Evolutionary conservation across 257 asterid genomes (phyloP), one percentile per base, ranked within the genome.

Genomic region (Leonotis leonurus): DNA sequence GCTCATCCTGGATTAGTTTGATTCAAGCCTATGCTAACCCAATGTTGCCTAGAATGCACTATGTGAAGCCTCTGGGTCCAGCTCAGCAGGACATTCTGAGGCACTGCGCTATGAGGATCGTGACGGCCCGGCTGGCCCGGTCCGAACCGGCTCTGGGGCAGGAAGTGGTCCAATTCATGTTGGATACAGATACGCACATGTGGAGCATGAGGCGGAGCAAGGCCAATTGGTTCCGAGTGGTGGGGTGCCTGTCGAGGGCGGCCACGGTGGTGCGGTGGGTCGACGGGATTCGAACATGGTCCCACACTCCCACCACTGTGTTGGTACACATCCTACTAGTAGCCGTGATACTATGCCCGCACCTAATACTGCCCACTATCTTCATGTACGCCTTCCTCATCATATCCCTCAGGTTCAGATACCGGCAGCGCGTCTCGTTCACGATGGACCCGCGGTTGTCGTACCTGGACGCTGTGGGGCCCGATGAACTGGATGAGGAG

Each of bases 151-250:
- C 95, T 1, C 13, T 90, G 54, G 96, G 93, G 6, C 95, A 79
- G 26, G 96, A 88, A 70, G 98, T 90, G 49, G 96, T 90, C 1
- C 96, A 90, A 48, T 90, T 77, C 76, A 85, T 90, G 90, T 55
- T 90, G 68, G 98, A 90, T 48, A 75, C 95, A 1, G 95, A 90
- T 60, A 81, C 75, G 56, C 94, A 88, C 48, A 79, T 85, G 75
- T 90, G 96, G 98, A 90, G 96, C 80, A 82, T 90, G 95, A 81
- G 98, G 55, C 68, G 95, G 4, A 85, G 98, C 79, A 90, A 90
- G 83, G 95, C 96, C 0, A 90, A 90, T 59, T 90, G 97, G 97
- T 87, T 87, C 48, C 71, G 97, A 6, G 84, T 90, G 2, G 77
- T 87, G 0, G 89, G 96, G 4, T 90, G 96, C 77, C 63, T 90